These are phyloP conservation scores for Dictyostelium firmibasis DNA, from an alignment of 78 protist species.

Conservation along the genomic window DNA sequence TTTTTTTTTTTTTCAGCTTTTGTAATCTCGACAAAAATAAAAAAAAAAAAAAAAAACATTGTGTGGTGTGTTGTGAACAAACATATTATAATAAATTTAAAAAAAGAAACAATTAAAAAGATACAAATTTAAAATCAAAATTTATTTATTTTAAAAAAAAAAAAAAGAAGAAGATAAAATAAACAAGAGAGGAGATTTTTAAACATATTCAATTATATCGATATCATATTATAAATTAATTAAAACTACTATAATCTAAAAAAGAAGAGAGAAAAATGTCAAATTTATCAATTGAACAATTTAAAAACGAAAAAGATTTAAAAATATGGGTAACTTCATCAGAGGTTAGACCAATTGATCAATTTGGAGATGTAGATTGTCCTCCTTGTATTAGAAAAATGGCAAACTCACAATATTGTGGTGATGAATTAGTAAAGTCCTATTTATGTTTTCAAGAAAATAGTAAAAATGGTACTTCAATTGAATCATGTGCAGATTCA, in stretches of 20 bases:
- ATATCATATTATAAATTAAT: neutral
- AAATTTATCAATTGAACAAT: neutral
- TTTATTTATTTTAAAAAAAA: neutral
- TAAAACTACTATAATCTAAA: no score
- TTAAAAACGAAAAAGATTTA: conserved; percentile 35
- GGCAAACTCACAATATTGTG: conserved; percentile 50
- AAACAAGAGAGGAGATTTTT: neutral
- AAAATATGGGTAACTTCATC: conserved; percentile 15
- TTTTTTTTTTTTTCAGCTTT: neutral
- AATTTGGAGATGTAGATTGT: conserved; percentile 39
- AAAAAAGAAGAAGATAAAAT: neutral
- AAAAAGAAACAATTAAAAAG: neutral
- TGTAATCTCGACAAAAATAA: neutral
- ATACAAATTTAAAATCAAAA: neutral
- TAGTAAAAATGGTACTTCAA: neutral
- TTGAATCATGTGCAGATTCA: conserved; percentile 6
- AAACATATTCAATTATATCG: neutral
- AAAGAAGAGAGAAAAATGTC: neutral
- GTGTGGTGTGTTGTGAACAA: neutral
- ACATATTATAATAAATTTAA: neutral
- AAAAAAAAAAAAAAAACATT: no score
- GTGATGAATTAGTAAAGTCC: conserved; percentile 35
- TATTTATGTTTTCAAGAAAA: conserved; percentile 50
- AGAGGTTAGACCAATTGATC: conserved; percentile 29
- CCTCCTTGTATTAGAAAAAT: conserved; percentile 61